These are phyloP conservation scores for Colletotrichum liriopes DNA, from an alignment of 2,329 filamentous ascomycete genomes.

Conservation along the genomic window DNA sequence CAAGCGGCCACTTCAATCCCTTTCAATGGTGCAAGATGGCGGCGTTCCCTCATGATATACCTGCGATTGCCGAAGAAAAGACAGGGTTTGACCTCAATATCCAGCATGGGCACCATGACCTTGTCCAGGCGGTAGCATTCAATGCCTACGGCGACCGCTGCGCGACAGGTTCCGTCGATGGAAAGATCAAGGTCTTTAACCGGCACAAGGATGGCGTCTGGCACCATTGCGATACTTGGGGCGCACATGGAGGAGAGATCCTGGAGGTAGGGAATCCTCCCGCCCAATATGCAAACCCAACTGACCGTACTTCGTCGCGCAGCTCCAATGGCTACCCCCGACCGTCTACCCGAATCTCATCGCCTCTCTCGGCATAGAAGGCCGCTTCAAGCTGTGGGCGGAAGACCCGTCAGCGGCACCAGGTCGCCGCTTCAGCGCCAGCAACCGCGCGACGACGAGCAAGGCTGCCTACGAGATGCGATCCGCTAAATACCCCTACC, in stretches of 20 bases:
- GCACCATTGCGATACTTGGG: slow-evolving; percentile 89
- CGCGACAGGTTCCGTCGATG: slow-evolving; percentile 92
- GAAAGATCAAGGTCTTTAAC: slow-evolving; percentile 93
- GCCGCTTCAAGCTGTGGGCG: slow-evolving; percentile 92
- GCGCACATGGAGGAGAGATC: slow-evolving; percentile 91
- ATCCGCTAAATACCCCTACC: slow-evolving; percentile 76
- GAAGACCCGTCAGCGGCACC: slow-evolving; percentile 88
- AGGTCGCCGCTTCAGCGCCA: slow-evolving; percentile 85
- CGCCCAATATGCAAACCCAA: slow-evolving; percentile 9
- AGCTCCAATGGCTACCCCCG: slow-evolving; percentile 95
- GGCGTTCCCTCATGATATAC: slow-evolving; percentile 43
- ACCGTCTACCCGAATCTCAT: slow-evolving; percentile 89
- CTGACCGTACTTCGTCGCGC: slow-evolving; percentile 39
- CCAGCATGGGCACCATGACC: slow-evolving; percentile 82
- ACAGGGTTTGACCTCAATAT: slow-evolving; percentile 73
- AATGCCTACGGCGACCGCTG: slow-evolving; percentile 94
- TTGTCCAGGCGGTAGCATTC: slow-evolving; percentile 89
- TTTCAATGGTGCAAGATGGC: slow-evolving; percentile 59
- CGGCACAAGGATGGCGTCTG: slow-evolving; percentile 83
- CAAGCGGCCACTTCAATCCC: slow-evolving; percentile 55
- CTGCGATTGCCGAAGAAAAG: slow-evolving; percentile 62
- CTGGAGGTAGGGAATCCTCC: slow-evolving; percentile 75
- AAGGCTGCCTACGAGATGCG: slow-evolving; percentile 71
- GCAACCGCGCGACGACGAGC: slow-evolving; percentile 55
- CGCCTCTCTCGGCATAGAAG: slow-evolving; percentile 90